These are phyloP conservation scores for Arabidopsis thaliana DNA, from an alignment of 345 rosid species.

Conservation along the genomic window TAIR10.1 NC_003070.9:9804501-9805000, in stretches of 20 bases:
- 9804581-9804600: constrained; percentile 80
- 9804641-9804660: constrained; percentile 77
- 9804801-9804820: constrained; percentile 93
- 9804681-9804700: background rate
- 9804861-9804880: constrained; percentile 96
- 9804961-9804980: background rate
- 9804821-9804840: constrained; percentile 83
- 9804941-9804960: constrained; percentile 4
- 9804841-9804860: constrained; percentile 85
- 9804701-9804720: constrained; percentile 1
- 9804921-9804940: background rate
- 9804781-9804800: constrained; percentile 79
- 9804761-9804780: constrained; percentile 86
- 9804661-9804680: constrained; percentile 68
- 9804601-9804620: constrained; percentile 71
- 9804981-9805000: constrained; percentile 67
- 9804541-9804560: background rate
- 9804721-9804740: constrained; percentile 19
- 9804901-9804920: constrained; percentile 22
- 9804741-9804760: constrained; percentile 8
- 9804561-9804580: constrained; percentile 61
- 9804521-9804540: constrained; percentile 1
- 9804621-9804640: constrained; percentile 73
- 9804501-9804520: constrained; percentile 42
- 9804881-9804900: constrained; percentile 75